These are phyloP conservation scores for Cyanidiococcus yangmingshanensis DNA, from an alignment of 23 red algal genomes.

Conservation along the genomic window DNA sequence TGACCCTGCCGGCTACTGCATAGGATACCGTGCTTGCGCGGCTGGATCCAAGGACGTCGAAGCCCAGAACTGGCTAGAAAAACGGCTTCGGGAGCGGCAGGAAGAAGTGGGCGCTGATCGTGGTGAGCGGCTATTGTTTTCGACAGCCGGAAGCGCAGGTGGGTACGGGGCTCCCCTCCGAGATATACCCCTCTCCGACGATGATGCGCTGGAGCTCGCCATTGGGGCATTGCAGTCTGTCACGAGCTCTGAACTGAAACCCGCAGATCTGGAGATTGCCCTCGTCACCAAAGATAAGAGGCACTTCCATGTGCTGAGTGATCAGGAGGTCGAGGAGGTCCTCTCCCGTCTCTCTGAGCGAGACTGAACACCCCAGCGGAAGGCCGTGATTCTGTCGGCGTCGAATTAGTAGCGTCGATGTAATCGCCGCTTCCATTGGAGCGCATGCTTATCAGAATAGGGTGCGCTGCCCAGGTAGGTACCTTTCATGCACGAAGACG, in stretches of 20 bases:
- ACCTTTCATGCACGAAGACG: too few species aligned
- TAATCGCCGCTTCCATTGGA: too few species aligned
- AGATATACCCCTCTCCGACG: slow-evolving; percentile 32
- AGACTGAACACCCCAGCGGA: too few species aligned
- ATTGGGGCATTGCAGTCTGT: slow-evolving; percentile 73
- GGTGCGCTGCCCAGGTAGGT: too few species aligned
- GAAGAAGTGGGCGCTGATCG: slow-evolving; percentile 26
- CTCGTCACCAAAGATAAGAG: slow-evolving; percentile 51
- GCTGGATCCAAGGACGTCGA: slow-evolving; percentile 89
- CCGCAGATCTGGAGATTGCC: slow-evolving; percentile 71
- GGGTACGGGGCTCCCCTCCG: neutral
- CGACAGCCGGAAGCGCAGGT: neutral
- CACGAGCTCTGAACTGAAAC: slow-evolving; percentile 63
- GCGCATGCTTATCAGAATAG: too few species aligned
- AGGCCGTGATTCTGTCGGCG: too few species aligned
- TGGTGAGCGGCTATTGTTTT: neutral
- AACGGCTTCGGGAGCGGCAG: slow-evolving; percentile 66
- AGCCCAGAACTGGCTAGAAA: slow-evolving; percentile 80
- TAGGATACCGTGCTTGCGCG: slow-evolving; percentile 82
- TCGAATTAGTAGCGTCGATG: too few species aligned
- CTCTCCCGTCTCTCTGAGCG: slow-evolving; percentile 58
- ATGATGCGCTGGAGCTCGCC: slow-evolving; percentile 62
- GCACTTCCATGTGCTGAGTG: slow-evolving; percentile 53
- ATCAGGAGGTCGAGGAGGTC: slow-evolving; percentile 63
- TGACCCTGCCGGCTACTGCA: slow-evolving; percentile 92